Base-by-base conservation (phyloP, 768 basidiomycete genomes). In the Lentinula aciculospora region DNA sequence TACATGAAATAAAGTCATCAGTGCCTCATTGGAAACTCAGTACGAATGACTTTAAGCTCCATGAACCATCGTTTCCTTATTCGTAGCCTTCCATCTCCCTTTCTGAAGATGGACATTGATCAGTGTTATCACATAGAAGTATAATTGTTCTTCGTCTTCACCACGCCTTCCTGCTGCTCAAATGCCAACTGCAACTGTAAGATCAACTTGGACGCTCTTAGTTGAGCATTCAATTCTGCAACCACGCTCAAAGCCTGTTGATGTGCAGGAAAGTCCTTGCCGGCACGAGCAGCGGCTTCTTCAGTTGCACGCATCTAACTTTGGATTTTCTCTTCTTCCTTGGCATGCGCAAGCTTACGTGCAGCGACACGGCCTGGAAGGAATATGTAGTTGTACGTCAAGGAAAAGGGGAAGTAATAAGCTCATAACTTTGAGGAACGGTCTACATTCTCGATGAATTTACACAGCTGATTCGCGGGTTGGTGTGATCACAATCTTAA, bases 41-140 rank as follows among this genome's bases (percentile, higher is more conserved):
- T 56, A 21, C 19, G 48, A 27, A 39, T 23, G 19, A 46, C 47
- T 31, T 44, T 10, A 5, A 19, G 68, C 85, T 56, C 62, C 86
- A 72, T 93, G 89, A 46, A 92, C 91, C 94, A 98, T 98, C 12
- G 96, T 97, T 72, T 98, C 97, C 78, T 98, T 98, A 77, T 98
- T 98, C n/a, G 97, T 99, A 62, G 98, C 97, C 64, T 94, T 88
- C 97, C 97, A 99, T 57, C 97, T 82, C 34, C 97, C 97, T 73
- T 98, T 98, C 75, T 98, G 96, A 34, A 95, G 94, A 69, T 95
- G 98, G 71, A 98, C 97, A 72, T 99, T 99, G 79, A 99, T 99
- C 37, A 94, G 96, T 65, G 98, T 94, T 68, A 99, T 92, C 8
- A 97, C 97, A 71, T 99, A 94, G 80, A 92, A 98, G 73, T 98